These are phyloP conservation scores for Saussurea involucrata DNA, from an alignment of 129 eudicot species.

Conservation along the genomic window DNA sequence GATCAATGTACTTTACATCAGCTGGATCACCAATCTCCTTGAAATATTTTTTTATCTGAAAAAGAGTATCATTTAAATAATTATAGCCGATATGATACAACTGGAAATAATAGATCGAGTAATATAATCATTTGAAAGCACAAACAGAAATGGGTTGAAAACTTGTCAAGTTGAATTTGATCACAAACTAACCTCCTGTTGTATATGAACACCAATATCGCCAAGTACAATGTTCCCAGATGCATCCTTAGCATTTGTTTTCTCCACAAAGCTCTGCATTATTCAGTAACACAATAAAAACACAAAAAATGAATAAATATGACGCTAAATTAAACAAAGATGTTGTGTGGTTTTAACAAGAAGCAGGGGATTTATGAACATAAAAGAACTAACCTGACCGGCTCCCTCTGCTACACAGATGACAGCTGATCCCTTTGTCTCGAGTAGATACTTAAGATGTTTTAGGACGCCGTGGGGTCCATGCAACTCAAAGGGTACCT, in stretches of 20 bases:
- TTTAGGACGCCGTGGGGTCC: slow-evolving; percentile 94
- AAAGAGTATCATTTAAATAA: neutral
- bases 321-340: neutral
- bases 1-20: slow-evolving; percentile 97
- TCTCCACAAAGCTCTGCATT: slow-evolving; percentile 65
- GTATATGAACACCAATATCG: slow-evolving; percentile 92
- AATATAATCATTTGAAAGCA: neutral
- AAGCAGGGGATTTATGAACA: neutral
- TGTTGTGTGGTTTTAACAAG: neutral
- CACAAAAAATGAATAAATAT: neutral
- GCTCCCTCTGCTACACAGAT: slow-evolving; percentile 99
- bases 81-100: neutral
- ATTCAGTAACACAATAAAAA: slow-evolving; percentile 5
- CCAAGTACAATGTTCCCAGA: slow-evolving; percentile 82
- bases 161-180: neutral
- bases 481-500: slow-evolving; percentile 90
- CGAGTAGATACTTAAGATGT: slow-evolving; percentile 85
- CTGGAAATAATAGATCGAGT: neutral
- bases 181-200: slow-evolving; percentile 67
- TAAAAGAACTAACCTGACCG: slow-evolving; percentile 67
- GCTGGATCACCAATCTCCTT: slow-evolving; percentile 83
- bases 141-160: neutral
- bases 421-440: slow-evolving; percentile 97
- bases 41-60: slow-evolving; percentile 74
- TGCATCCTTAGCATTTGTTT: slow-evolving; percentile 95